Evolutionary conservation across 2,329 filamentous ascomycete genomes (phyloP), one percentile per base, ranked within the genome.

Genomic region (Colletotrichum coccodes): DNA sequence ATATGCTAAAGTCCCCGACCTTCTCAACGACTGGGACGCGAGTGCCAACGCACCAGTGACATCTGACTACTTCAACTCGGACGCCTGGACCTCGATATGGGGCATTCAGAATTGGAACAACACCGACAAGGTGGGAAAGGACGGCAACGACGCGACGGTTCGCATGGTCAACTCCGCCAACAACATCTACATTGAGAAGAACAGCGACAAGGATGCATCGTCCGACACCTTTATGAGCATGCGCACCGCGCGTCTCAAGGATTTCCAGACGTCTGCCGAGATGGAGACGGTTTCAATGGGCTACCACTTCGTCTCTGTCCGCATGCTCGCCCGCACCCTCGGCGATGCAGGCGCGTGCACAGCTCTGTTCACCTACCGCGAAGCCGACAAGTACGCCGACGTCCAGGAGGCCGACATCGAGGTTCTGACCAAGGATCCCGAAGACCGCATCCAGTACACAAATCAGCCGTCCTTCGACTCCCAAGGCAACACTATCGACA

Each of bases 391-490:
- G 6, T 76, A 82, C 5, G 75, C 77, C 4, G 64, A 78, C 21
- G 79, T 87, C 16, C 84, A 87, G 68, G 86, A 88, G 74, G 80
- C 85, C 4, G 86, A 88, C 72, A 78, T 88, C 30, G 86, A 89
- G 76, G 79, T 88, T 56, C 79, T 86, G 56, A 88, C 86, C 2
- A 74, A 76, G 30, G 84, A 85, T 64, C 80, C 82, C 1, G 76
- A 74, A 28, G 72, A 82, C 64, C 77, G 76, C 42, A 77, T 87
- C 42, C 84, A 87, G 69, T 90, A 88, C 77, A 90, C 88, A 16
- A 91, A 91, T 74, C 88, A 91, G 75, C 88, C 88, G 0, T 80
- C 85, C 0, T 84, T 85, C 64, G 83, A 79, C 64, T 77, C 79
- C 14, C 75, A 79, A 11, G 84, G 83, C 34, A 78, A 83, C 40